Evolutionary conservation across 169 alveolate species (phyloP), one percentile per base, ranked within the genome.

Genomic region (Babesia bigemina): DNA sequence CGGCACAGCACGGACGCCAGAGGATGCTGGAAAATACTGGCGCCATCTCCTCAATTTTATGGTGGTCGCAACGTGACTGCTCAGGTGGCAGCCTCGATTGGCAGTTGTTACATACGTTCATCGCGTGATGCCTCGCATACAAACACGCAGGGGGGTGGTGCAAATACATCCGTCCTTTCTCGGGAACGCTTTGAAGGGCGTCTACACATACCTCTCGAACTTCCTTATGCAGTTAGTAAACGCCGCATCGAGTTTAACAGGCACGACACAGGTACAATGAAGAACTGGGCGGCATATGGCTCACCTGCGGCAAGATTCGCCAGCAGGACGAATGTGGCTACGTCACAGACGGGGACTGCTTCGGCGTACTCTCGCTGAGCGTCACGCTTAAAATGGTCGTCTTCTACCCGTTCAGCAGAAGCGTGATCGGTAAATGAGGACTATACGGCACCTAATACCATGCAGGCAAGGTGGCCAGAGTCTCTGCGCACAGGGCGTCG

Each of bases 111-210:
- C 50, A 45, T 45, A 45, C 7, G 26, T 26, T 14, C 61, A 11
- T 14, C 4, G 3, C 36, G 4, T 1, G 8, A 14, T 12, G 6
- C n/a, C 24, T 28, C 28, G 14, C 16, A 28, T 12, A 12, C 39
- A 26, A 16, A 21, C 22, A 14, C 45, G 50, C 70, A 74, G 84
- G 52, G 87, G 87, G 13, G 87, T 71, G 21, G 83, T 79, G 29
- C 87, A 79, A 63, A 57, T 79, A 70, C 87, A 79, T 63, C 87
- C 87, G 22, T 79, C 87, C 21, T 79, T 70, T 53, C 53, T 79
- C 36, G 87, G 87, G 22, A 71, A 79, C 49, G 77, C 75, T 36
- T 39, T 57, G 26, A 52, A 56, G 29, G 87, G 87, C 16, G 75
- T 70, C 45, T 79, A 79, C 56, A 45, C 75, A 13, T 79, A 79